Conservation (phyloP, 192 early-diverging fungal species). For the Spinellus fusiger region DNA sequence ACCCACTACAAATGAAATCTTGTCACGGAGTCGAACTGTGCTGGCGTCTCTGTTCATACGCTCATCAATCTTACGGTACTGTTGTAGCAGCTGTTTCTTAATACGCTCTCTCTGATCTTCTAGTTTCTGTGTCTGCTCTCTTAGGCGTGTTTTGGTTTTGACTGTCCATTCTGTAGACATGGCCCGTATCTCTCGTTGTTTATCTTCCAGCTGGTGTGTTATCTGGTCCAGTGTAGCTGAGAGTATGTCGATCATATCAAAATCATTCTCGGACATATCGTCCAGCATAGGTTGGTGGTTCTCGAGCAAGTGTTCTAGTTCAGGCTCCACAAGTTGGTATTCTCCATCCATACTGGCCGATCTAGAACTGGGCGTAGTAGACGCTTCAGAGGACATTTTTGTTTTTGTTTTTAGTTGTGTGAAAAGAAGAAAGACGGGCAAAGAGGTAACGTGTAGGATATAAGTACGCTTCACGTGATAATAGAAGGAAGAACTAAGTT, state of each 20-base stretch:
- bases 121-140: constrained; percentile 20
- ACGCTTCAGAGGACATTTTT: too few relatives aligned
- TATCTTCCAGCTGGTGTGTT: constrained; percentile 25
- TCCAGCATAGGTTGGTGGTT: constrained; percentile 11
- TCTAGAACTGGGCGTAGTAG: too few relatives aligned
- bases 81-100: constrained; percentile 13
- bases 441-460: too few relatives aligned
- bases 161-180: constrained; percentile 29
- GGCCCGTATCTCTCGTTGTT: constrained; percentile 10
- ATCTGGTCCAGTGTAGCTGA: constrained; percentile 29
- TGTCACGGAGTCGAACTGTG: constrained; percentile 49
- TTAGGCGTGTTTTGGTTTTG: constrained; percentile 25
- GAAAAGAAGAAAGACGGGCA: too few relatives aligned
- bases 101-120: constrained; percentile 24
- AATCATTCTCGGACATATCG: constrained; percentile 31
- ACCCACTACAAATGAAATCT: constrained; percentile 59
- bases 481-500: too few relatives aligned
- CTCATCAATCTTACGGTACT: constrained; percentile 20
- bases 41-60: constrained; percentile 35
- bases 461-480: too few relatives aligned
- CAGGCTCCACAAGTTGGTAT: too few relatives aligned
- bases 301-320: too few relatives aligned
- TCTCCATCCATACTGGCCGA: too few relatives aligned
- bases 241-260: constrained; percentile 36
- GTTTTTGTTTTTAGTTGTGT: too few relatives aligned